Conservation (phyloP, 2,329 filamentous ascomycete genomes). For the Chaetothyriales sp. region DNA sequence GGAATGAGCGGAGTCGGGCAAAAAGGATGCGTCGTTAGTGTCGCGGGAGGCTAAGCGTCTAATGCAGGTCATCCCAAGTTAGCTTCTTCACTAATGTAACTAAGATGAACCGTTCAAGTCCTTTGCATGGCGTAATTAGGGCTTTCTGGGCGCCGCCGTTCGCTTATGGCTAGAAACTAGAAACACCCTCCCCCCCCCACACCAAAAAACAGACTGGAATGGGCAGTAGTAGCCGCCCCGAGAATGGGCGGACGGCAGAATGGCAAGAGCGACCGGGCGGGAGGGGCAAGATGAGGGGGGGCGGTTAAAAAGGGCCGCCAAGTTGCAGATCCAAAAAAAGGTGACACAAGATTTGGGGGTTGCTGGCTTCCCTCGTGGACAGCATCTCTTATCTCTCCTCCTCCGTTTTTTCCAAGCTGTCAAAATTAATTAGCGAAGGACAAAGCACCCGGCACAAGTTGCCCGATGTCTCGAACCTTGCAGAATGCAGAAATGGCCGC, state of each 20-base stretch:
- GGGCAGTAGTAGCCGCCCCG: no score
- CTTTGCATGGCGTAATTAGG: not conserved
- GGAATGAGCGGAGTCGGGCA: not conserved
- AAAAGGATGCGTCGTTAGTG: not conserved
- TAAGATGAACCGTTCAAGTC: not conserved
- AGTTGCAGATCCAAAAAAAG: no score
- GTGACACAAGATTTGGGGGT: no score
- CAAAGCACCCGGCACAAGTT: not conserved
- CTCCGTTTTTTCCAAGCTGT: not conserved
- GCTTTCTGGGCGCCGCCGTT: not conserved
- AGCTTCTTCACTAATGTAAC: not conserved
- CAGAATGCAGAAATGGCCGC: no score
- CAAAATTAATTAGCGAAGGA: not conserved
- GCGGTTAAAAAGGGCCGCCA: no score
- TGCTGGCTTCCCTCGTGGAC: no score
- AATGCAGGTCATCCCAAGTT: not conserved
- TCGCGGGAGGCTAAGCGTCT: not conserved
- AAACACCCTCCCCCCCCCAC: no score
- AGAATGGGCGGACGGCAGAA: no score
- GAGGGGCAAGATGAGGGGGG: no score
- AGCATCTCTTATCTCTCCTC: not conserved
- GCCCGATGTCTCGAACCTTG: not conserved
- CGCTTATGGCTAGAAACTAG: not conserved
- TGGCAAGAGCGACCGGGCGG: no score
- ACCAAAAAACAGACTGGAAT: no score